Percentiles rank a stretch among this genome's conserved stretches.
Conservation (phyloP, 345 rosid species). For the Pistacia vera region DNA sequence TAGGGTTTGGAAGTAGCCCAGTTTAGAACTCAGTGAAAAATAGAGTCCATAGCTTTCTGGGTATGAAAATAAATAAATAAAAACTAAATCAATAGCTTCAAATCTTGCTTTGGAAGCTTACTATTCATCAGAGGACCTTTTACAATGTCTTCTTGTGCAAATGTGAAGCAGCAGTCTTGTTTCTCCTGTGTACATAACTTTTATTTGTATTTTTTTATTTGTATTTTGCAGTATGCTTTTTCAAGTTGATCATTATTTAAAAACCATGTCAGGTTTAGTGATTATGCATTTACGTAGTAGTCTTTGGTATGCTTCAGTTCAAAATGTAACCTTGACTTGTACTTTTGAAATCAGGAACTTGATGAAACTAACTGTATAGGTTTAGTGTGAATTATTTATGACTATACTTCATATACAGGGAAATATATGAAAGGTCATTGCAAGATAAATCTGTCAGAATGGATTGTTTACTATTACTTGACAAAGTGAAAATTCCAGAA, state of each 20-base stretch:
- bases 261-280: neutral
- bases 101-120: neutral
- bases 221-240: neutral
- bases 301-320: neutral
- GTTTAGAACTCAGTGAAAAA: no score
- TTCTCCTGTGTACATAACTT: neutral
- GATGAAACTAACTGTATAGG: neutral
- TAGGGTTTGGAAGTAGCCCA: no score
- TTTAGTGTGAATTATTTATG: neutral
- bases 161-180: neutral
- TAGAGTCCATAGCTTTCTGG: no score
- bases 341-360: neutral
- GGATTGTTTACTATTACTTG: slow-evolving; percentile 68
- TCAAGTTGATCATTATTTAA: neutral
- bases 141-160: neutral
- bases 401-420: slow-evolving; percentile 45
- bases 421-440: slow-evolving; percentile 53
- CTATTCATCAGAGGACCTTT: neutral
- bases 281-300: neutral
- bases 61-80: no score
- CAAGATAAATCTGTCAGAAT: slow-evolving; percentile 37
- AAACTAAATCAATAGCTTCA: neutral
- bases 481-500: slow-evolving; percentile 53
- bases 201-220: neutral
- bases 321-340: neutral